Evolutionary conservation across 192 early-diverging fungal genomes (phyloP).

Genomic region (Rhizoclosmatium globosum): DNA sequence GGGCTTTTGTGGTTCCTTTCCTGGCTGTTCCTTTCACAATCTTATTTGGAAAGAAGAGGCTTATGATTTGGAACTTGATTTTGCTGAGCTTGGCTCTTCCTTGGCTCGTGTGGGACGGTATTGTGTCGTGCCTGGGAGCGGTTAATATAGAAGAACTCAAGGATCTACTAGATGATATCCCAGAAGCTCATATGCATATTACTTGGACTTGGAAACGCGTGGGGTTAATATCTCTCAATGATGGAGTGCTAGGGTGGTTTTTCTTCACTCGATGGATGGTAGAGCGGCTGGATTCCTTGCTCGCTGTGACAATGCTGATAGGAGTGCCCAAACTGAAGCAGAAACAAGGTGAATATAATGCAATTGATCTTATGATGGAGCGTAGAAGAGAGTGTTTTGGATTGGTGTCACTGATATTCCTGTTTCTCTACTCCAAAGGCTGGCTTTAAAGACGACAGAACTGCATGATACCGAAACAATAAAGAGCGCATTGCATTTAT

Average conservation of each 20-base stretch:
- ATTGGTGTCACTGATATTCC: no score
- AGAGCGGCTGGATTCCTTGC: background rate
- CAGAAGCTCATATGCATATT: background rate
- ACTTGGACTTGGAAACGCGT: background rate
- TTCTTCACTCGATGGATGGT: background rate
- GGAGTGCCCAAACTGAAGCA: conserved; percentile 6
- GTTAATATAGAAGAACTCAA: background rate
- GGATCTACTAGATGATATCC: background rate
- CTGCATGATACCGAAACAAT: no score
- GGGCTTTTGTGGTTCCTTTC: no score
- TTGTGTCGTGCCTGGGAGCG: background rate
- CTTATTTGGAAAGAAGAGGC: no score
- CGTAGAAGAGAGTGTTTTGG: no score
- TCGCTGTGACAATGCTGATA: background rate
- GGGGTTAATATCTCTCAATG: background rate
- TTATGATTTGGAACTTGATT: no score
- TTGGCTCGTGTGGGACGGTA: background rate
- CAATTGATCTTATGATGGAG: background rate
- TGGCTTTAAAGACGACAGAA: no score
- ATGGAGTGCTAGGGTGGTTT: background rate
- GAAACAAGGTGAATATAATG: background rate
- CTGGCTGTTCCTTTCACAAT: no score
- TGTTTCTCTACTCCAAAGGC: no score
- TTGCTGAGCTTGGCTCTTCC: no score
- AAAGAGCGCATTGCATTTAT: background rate